phyloP scores from a whole-genome alignment of 495 filamentous ascomycete species.

The Articulospora tetracladia region DNA sequence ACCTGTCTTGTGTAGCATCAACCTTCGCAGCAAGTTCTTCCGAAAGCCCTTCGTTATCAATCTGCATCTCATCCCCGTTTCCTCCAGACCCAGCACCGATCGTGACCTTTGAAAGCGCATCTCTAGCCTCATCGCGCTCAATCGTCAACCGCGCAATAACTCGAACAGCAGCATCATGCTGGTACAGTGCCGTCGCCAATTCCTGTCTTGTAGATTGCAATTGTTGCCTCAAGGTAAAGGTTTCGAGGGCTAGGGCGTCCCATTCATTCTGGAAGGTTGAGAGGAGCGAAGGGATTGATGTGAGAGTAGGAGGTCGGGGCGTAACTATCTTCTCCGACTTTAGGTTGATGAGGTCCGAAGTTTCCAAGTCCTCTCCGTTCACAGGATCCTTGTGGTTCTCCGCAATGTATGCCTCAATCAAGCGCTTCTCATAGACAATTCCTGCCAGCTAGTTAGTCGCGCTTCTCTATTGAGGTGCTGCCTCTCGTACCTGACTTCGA shows the following conservation, averaged over 20 bases:
- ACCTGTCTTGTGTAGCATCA: slow-evolving; percentile 74
- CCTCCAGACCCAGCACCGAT: slow-evolving; percentile 54
- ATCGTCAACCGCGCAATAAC: slow-evolving; percentile 86
- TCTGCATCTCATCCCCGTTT: slow-evolving; percentile 83
- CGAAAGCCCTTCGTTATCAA: slow-evolving; percentile 71
- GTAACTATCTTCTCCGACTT: slow-evolving; percentile 77
- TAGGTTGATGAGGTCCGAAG: slow-evolving; percentile 83
- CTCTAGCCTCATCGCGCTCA: slow-evolving; percentile 89
- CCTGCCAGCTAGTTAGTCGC: slow-evolving; percentile 47
- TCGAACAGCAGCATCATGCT: slow-evolving; percentile 90
- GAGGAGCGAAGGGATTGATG: slow-evolving; percentile 94
- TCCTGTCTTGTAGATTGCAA: slow-evolving; percentile 88
- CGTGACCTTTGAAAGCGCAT: slow-evolving; percentile 83
- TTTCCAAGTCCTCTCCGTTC: slow-evolving; percentile 81
- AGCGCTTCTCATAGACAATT: slow-evolving; percentile 87
- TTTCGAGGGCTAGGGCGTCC: slow-evolving; percentile 89
- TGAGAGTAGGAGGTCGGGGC: slow-evolving; percentile 89
- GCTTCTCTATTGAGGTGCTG: slow-evolving; percentile 1
- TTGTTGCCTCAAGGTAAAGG: slow-evolving; percentile 84
- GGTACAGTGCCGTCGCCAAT: slow-evolving; percentile 87
- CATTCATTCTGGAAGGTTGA: slow-evolving; percentile 98
- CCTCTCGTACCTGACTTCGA: slow-evolving; percentile 76
- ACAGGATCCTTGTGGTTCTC: slow-evolving; percentile 94
- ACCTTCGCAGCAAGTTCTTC: slow-evolving; percentile 69
- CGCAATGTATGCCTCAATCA: slow-evolving; percentile 91